Conservation (phyloP, 139 green algal genomes). For the Pleodorina starrii region DNA sequence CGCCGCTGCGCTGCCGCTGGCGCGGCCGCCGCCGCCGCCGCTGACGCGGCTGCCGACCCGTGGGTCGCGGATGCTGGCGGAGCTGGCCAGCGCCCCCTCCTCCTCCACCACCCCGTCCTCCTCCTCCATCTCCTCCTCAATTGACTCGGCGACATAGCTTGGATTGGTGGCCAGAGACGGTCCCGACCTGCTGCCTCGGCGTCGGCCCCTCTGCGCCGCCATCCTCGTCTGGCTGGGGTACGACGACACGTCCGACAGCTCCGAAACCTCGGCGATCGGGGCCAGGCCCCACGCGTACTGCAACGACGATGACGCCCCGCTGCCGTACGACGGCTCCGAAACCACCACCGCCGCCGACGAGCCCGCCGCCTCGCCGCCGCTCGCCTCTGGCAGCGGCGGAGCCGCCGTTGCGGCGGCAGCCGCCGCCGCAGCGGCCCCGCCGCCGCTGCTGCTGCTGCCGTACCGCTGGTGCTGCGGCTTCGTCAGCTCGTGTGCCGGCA, state of each 20-base stretch:
- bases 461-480: background rate
- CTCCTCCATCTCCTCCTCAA: too few species aligned
- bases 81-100: too few species aligned
- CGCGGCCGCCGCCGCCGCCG: background rate
- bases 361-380: background rate
- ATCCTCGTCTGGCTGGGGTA: background rate
- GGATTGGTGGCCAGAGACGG: too few species aligned
- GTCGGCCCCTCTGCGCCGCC: background rate
- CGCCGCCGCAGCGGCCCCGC: background rate
- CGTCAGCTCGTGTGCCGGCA: conserved; percentile 12
- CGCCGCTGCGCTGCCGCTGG: too few species aligned
- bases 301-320: background rate
- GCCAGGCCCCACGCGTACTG: conserved; percentile 12
- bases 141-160: too few species aligned
- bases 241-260: background rate
- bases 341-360: background rate
- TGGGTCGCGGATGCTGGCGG: too few species aligned
- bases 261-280: conserved; percentile 11
- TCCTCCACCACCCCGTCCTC: too few species aligned
- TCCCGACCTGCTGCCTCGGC: background rate
- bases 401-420: background rate
- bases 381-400: background rate
- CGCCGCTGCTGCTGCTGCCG: background rate
- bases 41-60: background rate
- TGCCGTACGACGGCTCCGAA: background rate